phyloP scores from a whole-genome alignment of 2,329 filamentous ascomycete genomes.

The Huntiella moniliformis region DNA sequence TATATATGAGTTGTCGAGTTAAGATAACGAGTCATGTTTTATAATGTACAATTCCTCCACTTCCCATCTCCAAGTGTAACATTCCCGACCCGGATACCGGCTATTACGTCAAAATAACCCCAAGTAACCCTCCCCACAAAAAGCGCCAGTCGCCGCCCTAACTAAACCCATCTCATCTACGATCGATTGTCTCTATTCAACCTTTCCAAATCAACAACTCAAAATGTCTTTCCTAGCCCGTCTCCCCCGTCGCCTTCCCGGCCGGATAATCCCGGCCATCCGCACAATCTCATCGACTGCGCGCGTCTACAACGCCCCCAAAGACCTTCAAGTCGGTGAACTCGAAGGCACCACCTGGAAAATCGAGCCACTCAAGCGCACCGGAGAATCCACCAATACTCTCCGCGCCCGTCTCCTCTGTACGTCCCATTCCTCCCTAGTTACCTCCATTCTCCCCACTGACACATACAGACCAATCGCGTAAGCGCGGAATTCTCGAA shows the following conservation, averaged over 20 bases:
- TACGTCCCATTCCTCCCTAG: conserved; percentile 23
- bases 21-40: too few relatives aligned
- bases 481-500: conserved; percentile 90
- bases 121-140: conserved; percentile 7
- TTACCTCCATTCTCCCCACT: conserved; percentile 1
- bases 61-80: too few relatives aligned
- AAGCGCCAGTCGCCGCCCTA: not conserved
- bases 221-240: not conserved
- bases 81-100: too few relatives aligned
- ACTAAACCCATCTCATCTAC: too few relatives aligned
- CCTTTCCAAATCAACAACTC: not conserved
- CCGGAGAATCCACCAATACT: conserved; percentile 66
- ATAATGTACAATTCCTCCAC: too few relatives aligned
- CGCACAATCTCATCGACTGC: conserved; percentile 14
- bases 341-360: conserved; percentile 72
- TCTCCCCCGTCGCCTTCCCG: conserved; percentile 12
- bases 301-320: conserved; percentile 14
- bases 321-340: conserved; percentile 65
- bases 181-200: not conserved
- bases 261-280: conserved; percentile 12
- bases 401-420: conserved; percentile 70
- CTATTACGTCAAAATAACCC: too few relatives aligned
- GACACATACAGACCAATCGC: conserved; percentile 58
- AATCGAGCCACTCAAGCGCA: conserved; percentile 72
- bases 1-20: too few relatives aligned